A percentile compares a stretch with the other conserved stretches of the same genome.
These are phyloP conservation scores for Leccinum solheimii DNA, from an alignment of 1,284 basidiomycete genomes.

Conservation along the genomic window DNA sequence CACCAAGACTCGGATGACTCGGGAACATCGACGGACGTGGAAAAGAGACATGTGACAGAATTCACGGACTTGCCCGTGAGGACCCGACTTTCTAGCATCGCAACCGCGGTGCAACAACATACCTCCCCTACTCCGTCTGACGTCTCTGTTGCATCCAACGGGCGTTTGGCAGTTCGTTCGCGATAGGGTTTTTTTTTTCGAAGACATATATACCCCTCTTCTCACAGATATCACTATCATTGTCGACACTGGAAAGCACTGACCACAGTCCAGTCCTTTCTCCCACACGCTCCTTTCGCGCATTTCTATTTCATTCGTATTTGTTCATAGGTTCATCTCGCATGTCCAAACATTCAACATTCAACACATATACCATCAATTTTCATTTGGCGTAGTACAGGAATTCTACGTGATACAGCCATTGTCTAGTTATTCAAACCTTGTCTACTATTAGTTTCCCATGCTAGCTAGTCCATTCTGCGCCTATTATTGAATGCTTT, in stretches of 20 bases:
- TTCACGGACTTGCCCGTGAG: conserved; percentile 34
- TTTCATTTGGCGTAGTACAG: conserved; percentile 21
- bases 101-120: conserved; percentile 41
- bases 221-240: conserved; percentile 20
- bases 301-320: conserved; percentile 24
- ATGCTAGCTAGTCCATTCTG: conserved; percentile 57
- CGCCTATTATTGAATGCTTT: conserved; percentile 70
- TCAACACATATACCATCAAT: conserved; percentile 28
- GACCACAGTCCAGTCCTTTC: conserved; percentile 14
- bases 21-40: conserved; percentile 33
- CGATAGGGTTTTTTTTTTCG: conserved; percentile 18
- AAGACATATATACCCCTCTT: conserved; percentile 35
- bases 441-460: conserved; percentile 18
- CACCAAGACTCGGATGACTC: conserved; percentile 37
- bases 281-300: conserved; percentile 23
- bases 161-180: conserved; percentile 26
- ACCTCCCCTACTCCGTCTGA: conserved; percentile 43
- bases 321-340: conserved; percentile 22
- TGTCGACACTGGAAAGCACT: conserved; percentile 19
- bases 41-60: conserved; percentile 34
- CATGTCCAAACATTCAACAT: conserved; percentile 23
- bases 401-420: conserved; percentile 25
- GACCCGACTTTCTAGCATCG: conserved; percentile 49
- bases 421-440: conserved; percentile 13
- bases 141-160: conserved; percentile 35